phyloP scores from a whole-genome alignment of 805 yeast species.

The Saturnispora sekii region DNA sequence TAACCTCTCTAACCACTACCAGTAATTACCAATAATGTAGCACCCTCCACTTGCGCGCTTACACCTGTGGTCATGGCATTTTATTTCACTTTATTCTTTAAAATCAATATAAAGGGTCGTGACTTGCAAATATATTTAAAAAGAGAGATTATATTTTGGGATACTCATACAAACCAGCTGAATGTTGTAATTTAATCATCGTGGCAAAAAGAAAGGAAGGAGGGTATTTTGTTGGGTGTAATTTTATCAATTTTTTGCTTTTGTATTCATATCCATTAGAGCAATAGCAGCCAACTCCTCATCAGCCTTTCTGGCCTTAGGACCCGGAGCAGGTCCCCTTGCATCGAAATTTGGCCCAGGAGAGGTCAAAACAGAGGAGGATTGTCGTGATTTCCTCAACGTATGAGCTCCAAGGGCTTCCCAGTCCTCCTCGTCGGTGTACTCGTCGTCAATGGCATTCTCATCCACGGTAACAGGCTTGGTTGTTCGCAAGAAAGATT shows the following conservation, averaged over 20 bases:
- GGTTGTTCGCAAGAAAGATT: conserved; percentile 31
- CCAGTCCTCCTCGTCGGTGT: conserved; percentile 97
- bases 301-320: conserved; percentile 15
- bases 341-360: conserved; percentile 12
- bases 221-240: neutral
- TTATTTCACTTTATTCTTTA: too few relatives aligned
- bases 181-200: too few relatives aligned
- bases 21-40: too few relatives aligned
- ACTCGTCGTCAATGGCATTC: conserved; percentile 8
- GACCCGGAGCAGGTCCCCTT: conserved; percentile 2
- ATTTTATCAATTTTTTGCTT: neutral
- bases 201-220: neutral
- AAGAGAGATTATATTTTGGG: too few relatives aligned
- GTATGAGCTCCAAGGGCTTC: conserved; percentile 74
- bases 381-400: conserved; percentile 27
- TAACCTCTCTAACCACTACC: too few relatives aligned
- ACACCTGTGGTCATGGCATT: too few relatives aligned
- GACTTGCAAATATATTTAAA: too few relatives aligned
- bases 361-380: conserved; percentile 15
- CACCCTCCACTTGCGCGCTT: too few relatives aligned
- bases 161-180: too few relatives aligned
- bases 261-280: conserved; percentile 25
- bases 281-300: conserved; percentile 30
- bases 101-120: too few relatives aligned
- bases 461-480: conserved; percentile 15